Conservation (phyloP, 805 yeast genomes). For the Candida saitoana region DNA sequence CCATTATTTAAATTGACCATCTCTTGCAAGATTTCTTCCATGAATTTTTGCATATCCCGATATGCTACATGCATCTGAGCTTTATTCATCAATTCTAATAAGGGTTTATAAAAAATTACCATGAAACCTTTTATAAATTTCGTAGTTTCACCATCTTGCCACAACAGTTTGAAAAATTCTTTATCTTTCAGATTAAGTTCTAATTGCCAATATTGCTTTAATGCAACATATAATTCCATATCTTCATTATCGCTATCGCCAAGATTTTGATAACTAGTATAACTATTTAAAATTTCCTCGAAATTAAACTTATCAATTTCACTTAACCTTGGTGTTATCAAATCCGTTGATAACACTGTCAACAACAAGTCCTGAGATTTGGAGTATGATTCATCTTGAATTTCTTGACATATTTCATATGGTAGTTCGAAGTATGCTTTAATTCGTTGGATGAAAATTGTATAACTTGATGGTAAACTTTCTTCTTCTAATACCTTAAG, state of each 20-base stretch:
- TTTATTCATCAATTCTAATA: slow-evolving; percentile 33
- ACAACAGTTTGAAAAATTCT: slow-evolving; percentile 64
- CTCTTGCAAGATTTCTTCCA: slow-evolving; percentile 59
- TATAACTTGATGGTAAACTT: slow-evolving; percentile 25
- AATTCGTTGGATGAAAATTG: slow-evolving; percentile 23
- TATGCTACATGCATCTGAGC: slow-evolving; percentile 38
- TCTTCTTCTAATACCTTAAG: slow-evolving; percentile 43
- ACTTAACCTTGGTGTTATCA: slow-evolving; percentile 17
- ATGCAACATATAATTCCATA: slow-evolving; percentile 43
- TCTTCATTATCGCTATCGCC: slow-evolving; percentile 10
- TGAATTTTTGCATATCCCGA: slow-evolving; percentile 33
- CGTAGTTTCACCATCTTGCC: slow-evolving; percentile 86
- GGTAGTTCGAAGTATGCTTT: slow-evolving; percentile 19
- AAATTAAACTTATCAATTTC: slow-evolving; percentile 6
- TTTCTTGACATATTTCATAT: slow-evolving; percentile 12
- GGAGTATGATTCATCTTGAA: slow-evolving; percentile 21
- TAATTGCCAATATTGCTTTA: slow-evolving; percentile 61
- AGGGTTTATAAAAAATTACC: slow-evolving; percentile 39
- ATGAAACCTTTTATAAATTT: slow-evolving; percentile 68
- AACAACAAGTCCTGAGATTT: slow-evolving; percentile 21
- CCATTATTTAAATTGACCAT: slow-evolving; percentile 55
- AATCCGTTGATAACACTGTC: slow-evolving; percentile 19
- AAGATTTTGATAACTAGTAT: slow-evolving; percentile 15
- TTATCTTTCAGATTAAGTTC: slow-evolving; percentile 72
- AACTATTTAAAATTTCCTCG: slow-evolving; percentile 15